These are phyloP conservation scores for Tricholoma bakamatsutake DNA, from an alignment of 768 basidiomycete genomes.

Conservation along the genomic window DNA sequence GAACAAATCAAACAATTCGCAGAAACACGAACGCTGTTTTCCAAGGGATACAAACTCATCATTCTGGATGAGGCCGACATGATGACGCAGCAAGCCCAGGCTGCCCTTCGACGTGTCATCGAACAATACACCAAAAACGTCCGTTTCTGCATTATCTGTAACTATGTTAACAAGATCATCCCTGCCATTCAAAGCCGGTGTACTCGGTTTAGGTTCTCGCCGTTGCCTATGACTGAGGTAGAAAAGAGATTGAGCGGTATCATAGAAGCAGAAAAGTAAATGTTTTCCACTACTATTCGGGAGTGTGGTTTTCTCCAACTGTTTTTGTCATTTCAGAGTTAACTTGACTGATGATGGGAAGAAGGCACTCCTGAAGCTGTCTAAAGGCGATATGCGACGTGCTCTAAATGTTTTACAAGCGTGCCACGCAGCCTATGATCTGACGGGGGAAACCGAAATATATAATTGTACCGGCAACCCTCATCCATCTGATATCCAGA, in stretches of 20 bases:
- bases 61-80: conserved; percentile 99
- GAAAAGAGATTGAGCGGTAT: conserved; percentile 77
- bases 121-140: conserved; percentile 99
- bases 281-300: background rate
- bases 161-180: conserved; percentile 98
- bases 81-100: conserved; percentile 99
- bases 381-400: conserved; percentile 95
- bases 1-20: conserved; percentile 99
- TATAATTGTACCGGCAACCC: conserved; percentile 98
- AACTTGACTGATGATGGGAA: conserved; percentile 83
- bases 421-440: conserved; percentile 94
- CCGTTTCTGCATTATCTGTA: conserved; percentile 99
- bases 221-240: conserved; percentile 79
- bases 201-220: conserved; percentile 95
- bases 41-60: conserved; percentile 96
- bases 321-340: conserved; percentile 47
- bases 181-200: conserved; percentile 99
- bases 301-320: background rate
- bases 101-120: conserved; percentile 93
- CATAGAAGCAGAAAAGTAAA: conserved; percentile 79
- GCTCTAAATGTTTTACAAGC: conserved; percentile 96
- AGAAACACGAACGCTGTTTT: conserved; percentile 85
- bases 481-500: conserved; percentile 91
- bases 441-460: conserved; percentile 82
- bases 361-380: conserved; percentile 87